Conservation (phyloP, 139 green algal species). For the Mesotaenium endlicherianum region DNA sequence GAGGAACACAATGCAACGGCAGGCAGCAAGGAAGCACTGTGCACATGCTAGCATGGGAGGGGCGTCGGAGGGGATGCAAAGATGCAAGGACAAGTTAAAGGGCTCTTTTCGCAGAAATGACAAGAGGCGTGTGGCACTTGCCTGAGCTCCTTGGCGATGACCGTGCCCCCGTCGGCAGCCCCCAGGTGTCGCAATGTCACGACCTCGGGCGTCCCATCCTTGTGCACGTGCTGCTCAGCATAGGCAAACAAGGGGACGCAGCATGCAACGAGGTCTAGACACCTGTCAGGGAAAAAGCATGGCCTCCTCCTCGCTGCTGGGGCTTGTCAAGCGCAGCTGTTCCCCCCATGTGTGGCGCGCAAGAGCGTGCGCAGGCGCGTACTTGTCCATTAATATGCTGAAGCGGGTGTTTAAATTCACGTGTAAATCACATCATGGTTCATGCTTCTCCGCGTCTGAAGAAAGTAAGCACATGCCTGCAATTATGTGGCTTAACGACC, state of each 20-base stretch:
- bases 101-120: no score
- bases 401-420: neutral
- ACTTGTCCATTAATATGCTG: neutral
- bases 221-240: slow-evolving; percentile 12
- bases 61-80: no score
- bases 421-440: no score
- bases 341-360: neutral
- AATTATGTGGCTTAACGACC: no score
- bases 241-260: neutral
- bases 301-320: neutral
- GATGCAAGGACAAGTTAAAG: no score
- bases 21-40: no score
- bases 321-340: neutral
- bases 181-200: slow-evolving; percentile 26
- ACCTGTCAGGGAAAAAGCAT: neutral
- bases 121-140: no score
- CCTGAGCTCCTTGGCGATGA: slow-evolving; percentile 33
- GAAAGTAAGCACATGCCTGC: no score
- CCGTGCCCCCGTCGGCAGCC: slow-evolving; percentile 5
- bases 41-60: no score
- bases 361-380: neutral
- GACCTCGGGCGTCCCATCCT: neutral
- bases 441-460: no score
- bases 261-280: neutral
- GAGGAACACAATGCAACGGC: no score